A percentile compares a stretch with the other conserved stretches of the same genome.
Conservation (phyloP, 2,329 filamentous ascomycete genomes). For the Pseudovirgaria hyperparasitica region DNA sequence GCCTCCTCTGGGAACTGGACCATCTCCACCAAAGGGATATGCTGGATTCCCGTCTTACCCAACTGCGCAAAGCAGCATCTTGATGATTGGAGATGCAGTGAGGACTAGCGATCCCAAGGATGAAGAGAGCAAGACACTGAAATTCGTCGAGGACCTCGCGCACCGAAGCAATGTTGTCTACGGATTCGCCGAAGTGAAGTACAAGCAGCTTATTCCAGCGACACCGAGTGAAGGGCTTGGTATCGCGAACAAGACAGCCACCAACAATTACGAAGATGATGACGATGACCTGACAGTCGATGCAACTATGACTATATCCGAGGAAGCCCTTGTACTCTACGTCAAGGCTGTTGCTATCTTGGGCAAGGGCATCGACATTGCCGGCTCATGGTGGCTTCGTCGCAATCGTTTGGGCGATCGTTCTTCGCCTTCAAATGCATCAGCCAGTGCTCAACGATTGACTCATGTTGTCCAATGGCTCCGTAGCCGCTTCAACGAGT, state of each 20-base stretch:
- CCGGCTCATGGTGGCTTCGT: slow-evolving; percentile 79
- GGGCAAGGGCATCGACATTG: slow-evolving; percentile 91
- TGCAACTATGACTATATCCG: slow-evolving; percentile 73
- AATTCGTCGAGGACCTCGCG: slow-evolving; percentile 80
- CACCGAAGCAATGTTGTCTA: slow-evolving; percentile 93
- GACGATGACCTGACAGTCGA: slow-evolving; percentile 73
- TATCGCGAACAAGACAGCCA: slow-evolving; percentile 38
- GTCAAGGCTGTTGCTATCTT: slow-evolving; percentile 86
- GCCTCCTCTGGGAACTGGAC: slow-evolving; percentile 45
- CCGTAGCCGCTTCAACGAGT: slow-evolving; percentile 87
- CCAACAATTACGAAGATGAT: slow-evolving; percentile 43
- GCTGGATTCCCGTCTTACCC: slow-evolving; percentile 79
- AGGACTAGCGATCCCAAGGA: slow-evolving; percentile 49
- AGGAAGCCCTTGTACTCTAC: slow-evolving; percentile 90
- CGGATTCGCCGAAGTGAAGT: slow-evolving; percentile 96
- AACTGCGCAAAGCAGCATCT: slow-evolving; percentile 55
- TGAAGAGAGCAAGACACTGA: slow-evolving; percentile 67
- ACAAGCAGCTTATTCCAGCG: slow-evolving; percentile 86
- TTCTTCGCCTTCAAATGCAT: slow-evolving; percentile 16
- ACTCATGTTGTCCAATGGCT: slow-evolving; percentile 96
- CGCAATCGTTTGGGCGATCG: slow-evolving; percentile 53
- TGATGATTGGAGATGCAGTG: slow-evolving; percentile 49
- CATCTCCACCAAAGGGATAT: slow-evolving; percentile 64
- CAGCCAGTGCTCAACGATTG: slow-evolving; percentile 48
- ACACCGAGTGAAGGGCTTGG: slow-evolving; percentile 63